phyloP scores from a whole-genome alignment of 108 stramenopile genomes.

The Seminavis robusta region DNA sequence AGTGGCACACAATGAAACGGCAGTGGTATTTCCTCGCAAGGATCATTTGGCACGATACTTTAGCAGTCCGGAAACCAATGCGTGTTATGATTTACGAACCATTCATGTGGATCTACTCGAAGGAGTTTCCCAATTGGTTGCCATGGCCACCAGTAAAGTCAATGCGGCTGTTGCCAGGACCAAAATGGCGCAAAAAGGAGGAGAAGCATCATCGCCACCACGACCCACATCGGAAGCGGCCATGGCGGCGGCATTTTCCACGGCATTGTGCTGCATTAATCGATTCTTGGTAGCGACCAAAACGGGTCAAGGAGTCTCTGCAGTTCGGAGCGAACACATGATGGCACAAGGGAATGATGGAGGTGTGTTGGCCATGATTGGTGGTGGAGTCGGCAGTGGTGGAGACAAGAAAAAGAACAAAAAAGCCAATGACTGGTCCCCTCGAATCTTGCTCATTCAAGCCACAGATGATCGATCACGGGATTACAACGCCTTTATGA shows the following conservation, averaged over 20 bases:
- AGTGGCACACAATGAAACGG: conserved; percentile 59
- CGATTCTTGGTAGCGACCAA: conserved; percentile 74
- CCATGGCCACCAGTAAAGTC: conserved; percentile 34
- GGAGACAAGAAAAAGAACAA: conserved; percentile 12
- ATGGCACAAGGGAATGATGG: conserved; percentile 52
- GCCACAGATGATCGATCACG: conserved; percentile 78
- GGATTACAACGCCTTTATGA: conserved; percentile 91
- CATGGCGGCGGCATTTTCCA: conserved; percentile 69
- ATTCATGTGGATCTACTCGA: conserved; percentile 48
- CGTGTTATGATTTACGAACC: conserved; percentile 40
- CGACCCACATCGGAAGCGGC: conserved; percentile 32
- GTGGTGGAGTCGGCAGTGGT: conserved; percentile 14
- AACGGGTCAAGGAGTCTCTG: conserved; percentile 51
- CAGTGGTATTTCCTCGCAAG: conserved; percentile 72
- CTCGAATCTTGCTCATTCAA: conserved; percentile 75
- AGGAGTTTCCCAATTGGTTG: conserved; percentile 69
- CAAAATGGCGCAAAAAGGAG: neutral
- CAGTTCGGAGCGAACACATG: conserved; percentile 28
- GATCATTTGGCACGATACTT: conserved; percentile 41
- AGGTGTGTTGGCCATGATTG: conserved; percentile 65
- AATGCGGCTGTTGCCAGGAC: neutral
- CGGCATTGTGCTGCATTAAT: conserved; percentile 71
- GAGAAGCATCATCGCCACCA: neutral
- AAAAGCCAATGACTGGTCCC: conserved; percentile 45
- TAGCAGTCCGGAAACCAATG: conserved; percentile 43